These are phyloP conservation scores for Rutstroemia sp. DNA, from an alignment of 2,329 filamentous ascomycete genomes.

Conservation along the genomic window DNA sequence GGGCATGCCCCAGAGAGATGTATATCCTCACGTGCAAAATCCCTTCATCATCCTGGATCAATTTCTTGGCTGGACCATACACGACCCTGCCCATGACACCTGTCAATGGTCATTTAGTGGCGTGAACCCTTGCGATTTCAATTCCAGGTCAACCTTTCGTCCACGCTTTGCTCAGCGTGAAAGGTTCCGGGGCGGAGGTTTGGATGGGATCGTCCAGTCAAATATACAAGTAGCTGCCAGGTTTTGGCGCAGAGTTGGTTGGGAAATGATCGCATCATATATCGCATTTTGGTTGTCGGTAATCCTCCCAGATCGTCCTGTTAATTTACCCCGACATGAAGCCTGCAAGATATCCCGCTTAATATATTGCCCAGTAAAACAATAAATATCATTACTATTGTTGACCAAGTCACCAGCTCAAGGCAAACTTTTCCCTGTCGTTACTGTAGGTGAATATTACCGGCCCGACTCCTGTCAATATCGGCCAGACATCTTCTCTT, in stretches of 20 bases:
- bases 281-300: constrained; percentile 3
- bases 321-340: constrained; percentile 3
- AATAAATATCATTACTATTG: constrained; percentile 6
- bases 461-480: constrained; percentile 7
- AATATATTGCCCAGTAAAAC: constrained; percentile 14
- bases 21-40: constrained; percentile 3
- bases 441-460: constrained; percentile 1
- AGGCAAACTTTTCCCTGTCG: background rate
- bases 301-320: constrained; percentile 1
- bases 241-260: background rate
- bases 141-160: background rate
- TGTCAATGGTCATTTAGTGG: constrained; percentile 7
- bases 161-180: background rate
- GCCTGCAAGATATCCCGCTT: constrained; percentile 10
- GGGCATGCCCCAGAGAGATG: background rate
- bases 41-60: background rate
- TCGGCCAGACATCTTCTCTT: background rate
- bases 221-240: constrained; percentile 1
- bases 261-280: background rate
- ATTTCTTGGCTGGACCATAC: background rate
- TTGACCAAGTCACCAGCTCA: constrained; percentile 5
- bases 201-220: background rate
- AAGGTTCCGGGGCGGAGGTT: background rate
- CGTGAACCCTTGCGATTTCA: background rate
- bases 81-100: background rate